Evolutionary conservation across 257 asterid species (phyloP).

Genomic region (Solanum lycopersicoides): DNA sequence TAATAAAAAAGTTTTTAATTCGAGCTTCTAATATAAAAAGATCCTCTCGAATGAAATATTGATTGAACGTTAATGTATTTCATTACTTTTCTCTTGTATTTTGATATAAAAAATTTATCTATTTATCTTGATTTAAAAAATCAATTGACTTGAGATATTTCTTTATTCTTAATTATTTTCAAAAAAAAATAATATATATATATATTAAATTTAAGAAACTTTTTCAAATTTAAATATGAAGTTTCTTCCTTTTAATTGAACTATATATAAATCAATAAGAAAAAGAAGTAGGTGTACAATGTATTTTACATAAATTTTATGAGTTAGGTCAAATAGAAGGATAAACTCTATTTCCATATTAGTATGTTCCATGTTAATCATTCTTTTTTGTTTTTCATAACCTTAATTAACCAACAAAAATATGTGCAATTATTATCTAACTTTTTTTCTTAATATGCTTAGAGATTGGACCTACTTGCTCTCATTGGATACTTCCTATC

Average conservation of each 20-base stretch:
- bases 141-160: no score
- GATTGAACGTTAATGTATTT: fast-evolving
- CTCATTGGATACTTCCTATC: not conserved
- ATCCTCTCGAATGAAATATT: no score
- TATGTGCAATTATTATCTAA: not conserved
- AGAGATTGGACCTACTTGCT: not conserved
- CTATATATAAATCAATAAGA: not conserved
- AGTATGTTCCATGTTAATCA: not conserved
- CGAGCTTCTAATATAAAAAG: no score
- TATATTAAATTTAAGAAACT: not conserved
- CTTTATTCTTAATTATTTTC: no score
- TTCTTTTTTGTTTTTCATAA: not conserved
- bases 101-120: no score
- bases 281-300: not conserved
- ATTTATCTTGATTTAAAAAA: no score
- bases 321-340: not conserved
- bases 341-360: not conserved
- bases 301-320: not conserved
- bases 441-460: not conserved
- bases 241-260: not conserved
- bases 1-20: fast-evolving
- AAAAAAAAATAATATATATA: no score
- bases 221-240: no score
- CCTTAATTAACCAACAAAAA: not conserved
- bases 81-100: no score